These are phyloP conservation scores for Tricholoma sp. DNA, from an alignment of 768 basidiomycete genomes.

Conservation along the genomic window DNA sequence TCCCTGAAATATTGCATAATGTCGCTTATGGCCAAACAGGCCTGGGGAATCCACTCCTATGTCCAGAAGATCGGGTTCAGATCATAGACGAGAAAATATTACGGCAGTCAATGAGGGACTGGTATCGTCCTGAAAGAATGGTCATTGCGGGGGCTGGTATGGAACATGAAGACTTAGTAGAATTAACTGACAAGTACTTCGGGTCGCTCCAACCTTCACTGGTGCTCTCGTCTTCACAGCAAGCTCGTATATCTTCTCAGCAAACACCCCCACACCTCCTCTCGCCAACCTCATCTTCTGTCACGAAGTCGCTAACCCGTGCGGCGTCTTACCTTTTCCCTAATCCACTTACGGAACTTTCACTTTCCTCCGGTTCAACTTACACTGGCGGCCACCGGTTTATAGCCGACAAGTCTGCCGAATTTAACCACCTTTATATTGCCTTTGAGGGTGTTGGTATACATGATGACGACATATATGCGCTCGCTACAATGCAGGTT, in stretches of 20 bases:
- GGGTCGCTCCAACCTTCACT: constrained; percentile 51
- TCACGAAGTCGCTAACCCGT: constrained; percentile 67
- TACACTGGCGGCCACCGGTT: constrained; percentile 87
- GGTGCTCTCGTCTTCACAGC: constrained; percentile 17
- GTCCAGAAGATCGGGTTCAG: constrained; percentile 79
- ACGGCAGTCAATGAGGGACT: constrained; percentile 60
- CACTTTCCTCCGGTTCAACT: constrained; percentile 37
- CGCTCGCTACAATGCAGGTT: constrained; percentile 90
- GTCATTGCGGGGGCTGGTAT: constrained; percentile 94
- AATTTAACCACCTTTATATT: constrained; percentile 92
- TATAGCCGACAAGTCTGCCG: constrained; percentile 52
- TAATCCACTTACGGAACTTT: constrained; percentile 21
- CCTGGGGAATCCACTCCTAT: constrained; percentile 87
- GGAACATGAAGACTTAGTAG: constrained; percentile 83
- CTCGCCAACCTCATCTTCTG: constrained; percentile 44
- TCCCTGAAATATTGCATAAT: constrained; percentile 85
- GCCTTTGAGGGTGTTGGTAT: constrained; percentile 91
- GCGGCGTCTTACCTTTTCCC: constrained; percentile 75
- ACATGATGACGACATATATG: constrained; percentile 87
- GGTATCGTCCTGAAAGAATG: constrained; percentile 94
- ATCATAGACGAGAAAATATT: constrained; percentile 59
- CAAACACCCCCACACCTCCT: constrained; percentile 55
- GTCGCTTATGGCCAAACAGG: constrained; percentile 77
- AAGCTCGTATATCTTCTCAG: constrained; percentile 22
- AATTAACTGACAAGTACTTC: constrained; percentile 80